phyloP scores from a whole-genome alignment of 2,329 filamentous ascomycete genomes.

The Penicillium sp. region DNA sequence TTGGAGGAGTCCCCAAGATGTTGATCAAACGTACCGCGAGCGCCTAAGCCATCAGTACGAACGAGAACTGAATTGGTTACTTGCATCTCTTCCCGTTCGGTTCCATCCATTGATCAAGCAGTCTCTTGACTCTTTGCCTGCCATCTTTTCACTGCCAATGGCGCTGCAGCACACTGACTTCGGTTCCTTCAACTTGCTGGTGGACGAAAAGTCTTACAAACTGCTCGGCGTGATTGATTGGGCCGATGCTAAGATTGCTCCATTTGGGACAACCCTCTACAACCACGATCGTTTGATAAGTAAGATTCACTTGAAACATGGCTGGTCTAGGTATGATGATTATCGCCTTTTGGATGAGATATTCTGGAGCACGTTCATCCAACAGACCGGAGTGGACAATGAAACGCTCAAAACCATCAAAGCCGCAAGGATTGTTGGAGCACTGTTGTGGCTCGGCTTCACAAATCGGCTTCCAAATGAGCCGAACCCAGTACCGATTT shows the following conservation, averaged over 20 bases:
- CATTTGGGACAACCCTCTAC: conserved; percentile 43
- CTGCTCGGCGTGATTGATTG: conserved; percentile 44
- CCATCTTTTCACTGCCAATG: conserved; percentile 40
- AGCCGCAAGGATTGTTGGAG: conserved; percentile 33
- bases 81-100: conserved; percentile 33
- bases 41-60: conserved; percentile 27
- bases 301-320: conserved; percentile 37
- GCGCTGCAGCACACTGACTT: conserved; percentile 43
- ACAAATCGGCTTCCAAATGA: conserved; percentile 40
- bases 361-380: conserved; percentile 36
- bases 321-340: conserved; percentile 36
- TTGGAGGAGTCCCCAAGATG: conserved; percentile 37
- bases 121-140: conserved; percentile 31
- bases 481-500: conserved; percentile 35
- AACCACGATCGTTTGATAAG: conserved; percentile 34
- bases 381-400: conserved; percentile 31
- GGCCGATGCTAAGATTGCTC: conserved; percentile 41
- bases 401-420: conserved; percentile 30
- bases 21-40: conserved; percentile 26
- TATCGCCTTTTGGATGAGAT: conserved; percentile 27
- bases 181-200: conserved; percentile 40
- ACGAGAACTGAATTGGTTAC: conserved; percentile 34
- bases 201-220: conserved; percentile 38
- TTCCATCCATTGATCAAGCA: conserved; percentile 35
- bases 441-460: conserved; percentile 38